phyloP scores from a whole-genome alignment of 371 early-diverging fungal genomes.

The Syncephalastrum contaminatum region DNA sequence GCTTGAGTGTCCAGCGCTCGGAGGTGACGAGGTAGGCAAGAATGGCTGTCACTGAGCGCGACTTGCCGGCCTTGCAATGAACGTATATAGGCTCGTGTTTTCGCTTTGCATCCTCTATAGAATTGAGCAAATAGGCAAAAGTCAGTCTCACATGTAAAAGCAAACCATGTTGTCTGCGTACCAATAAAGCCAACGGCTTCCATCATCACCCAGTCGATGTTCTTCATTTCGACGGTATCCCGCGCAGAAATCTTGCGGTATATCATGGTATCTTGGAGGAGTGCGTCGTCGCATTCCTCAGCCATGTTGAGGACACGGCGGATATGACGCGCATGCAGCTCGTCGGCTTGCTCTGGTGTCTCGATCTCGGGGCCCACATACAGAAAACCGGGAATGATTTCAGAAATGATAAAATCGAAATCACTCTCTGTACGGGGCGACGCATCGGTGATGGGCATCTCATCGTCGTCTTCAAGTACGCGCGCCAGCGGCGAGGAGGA shows the following conservation, averaged over 20 bases:
- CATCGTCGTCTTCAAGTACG: conserved; percentile 38
- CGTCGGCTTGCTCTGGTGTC: conserved; percentile 46
- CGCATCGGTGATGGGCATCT: conserved; percentile 17
- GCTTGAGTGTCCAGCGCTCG: conserved; percentile 68
- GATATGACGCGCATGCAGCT: conserved; percentile 44
- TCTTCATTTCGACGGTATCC: conserved; percentile 64
- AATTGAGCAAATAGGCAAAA: conserved; percentile 1
- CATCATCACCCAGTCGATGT: conserved; percentile 57
- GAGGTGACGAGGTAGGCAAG: conserved; percentile 72
- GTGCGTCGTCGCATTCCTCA: conserved; percentile 57
- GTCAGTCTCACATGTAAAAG: neutral
- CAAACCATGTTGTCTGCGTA: conserved; percentile 23
- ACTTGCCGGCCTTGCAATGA: conserved; percentile 86
- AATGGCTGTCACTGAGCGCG: conserved; percentile 78
- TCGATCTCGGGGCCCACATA: conserved; percentile 65
- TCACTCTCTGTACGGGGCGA: conserved; percentile 44
- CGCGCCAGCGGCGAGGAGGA: conserved; percentile 20
- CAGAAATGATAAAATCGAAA: conserved; percentile 56
- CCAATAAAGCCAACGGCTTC: conserved; percentile 62
- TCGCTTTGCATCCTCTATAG: conserved; percentile 41
- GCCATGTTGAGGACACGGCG: conserved; percentile 64
- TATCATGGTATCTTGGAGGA: conserved; percentile 21
- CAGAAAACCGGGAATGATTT: conserved; percentile 59
- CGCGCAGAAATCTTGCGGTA: conserved; percentile 61
- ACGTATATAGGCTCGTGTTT: conserved; percentile 68